Percentiles rank a stretch among this genome's conserved stretches.
Conservation (phyloP, 2,329 filamentous ascomycete genomes). For the Geosmithia flava region DNA sequence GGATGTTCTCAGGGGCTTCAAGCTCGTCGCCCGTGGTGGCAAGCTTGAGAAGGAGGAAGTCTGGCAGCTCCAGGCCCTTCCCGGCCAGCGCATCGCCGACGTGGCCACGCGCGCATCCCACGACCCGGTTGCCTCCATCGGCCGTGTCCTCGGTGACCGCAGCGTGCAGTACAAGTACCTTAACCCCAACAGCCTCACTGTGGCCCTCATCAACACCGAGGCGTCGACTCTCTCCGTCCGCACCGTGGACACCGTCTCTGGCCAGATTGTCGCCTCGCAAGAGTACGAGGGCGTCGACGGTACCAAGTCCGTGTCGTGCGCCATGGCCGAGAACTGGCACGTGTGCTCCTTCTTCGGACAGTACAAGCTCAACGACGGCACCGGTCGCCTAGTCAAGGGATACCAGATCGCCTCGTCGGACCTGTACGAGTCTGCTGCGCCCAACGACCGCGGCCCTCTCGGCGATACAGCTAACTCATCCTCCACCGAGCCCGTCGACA, state of each 20-base stretch:
- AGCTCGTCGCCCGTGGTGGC: conserved; percentile 30
- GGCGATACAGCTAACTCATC: conserved; percentile 63
- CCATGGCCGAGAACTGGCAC: conserved; percentile 91
- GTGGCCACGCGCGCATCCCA: conserved; percentile 59
- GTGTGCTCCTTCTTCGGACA: conserved; percentile 66
- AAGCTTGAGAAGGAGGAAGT: conserved; percentile 31
- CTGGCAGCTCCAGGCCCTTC: conserved; percentile 63
- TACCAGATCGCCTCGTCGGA: conserved; percentile 81
- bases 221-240: conserved; percentile 56
- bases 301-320: conserved; percentile 59
- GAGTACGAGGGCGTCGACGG: conserved; percentile 64
- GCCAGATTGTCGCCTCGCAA: conserved; percentile 61
- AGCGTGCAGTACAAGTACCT: conserved; percentile 97
- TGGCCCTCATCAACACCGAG: conserved; percentile 54
- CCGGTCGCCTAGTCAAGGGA: conserved; percentile 54
- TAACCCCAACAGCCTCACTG: conserved; percentile 71
- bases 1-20: conserved; percentile 41
- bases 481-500: conserved; percentile 53
- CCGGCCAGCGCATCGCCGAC: conserved; percentile 54
- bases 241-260: conserved; percentile 76
- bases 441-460: conserved; percentile 77
- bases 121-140: conserved; percentile 89
- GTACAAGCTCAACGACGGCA: conserved; percentile 42
- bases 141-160: conserved; percentile 81
- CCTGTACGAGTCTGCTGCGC: conserved; percentile 72